Evolutionary conservation across 2,329 filamentous ascomycete genomes (phyloP), one percentile per base, ranked within the genome.

Genomic region (Pestalotiopsis fici): DNA sequence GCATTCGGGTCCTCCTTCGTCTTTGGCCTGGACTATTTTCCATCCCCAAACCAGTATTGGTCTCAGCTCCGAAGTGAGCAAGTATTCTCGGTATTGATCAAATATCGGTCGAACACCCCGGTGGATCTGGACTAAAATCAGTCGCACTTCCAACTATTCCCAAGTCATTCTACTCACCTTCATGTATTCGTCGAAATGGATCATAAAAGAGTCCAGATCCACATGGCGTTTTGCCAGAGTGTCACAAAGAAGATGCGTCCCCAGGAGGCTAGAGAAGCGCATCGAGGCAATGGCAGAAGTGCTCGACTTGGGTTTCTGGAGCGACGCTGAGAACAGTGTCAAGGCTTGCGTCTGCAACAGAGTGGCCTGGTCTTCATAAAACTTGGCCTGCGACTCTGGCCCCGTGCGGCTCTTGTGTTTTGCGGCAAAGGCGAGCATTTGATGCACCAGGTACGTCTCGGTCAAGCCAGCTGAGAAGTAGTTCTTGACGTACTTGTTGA

Each of bases 391-490:
- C 11, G 50, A n/a, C 28, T 25, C 9, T 2, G 63, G 28, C 21
- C 23, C 54, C 9, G 47, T 43, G 11, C n/a, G 31, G 23, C 55
- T 50, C 21, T 60, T 27, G 15, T 66, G 64, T 11, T 31, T 27
- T 31, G 64, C 64, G 6, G 64, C 15, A 23, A 66, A 66, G 11
- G 64, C 64, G 13, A 66, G 64, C 13, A 66, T 61, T n/a, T 66
- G 55, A 15, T 66, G 57, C 56, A 60, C 59, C 35, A 66, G 28
- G 39, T 66, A 66, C 23, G 21, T n/a, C 12, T 37, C 43, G n/a
- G 55, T 18, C 18, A 61, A 31, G n/a, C 31, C 64, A 25, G 64
- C 64, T 25, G 60, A 27, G 21, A 27, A 23, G 27, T 60, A 60
- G n/a, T 31, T 37, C 25, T 54, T 47, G 15, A 47, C 21, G 43